Percentiles rank a stretch among this genome's conserved stretches.
phyloP scores from a whole-genome alignment of 768 basidiomycete genomes.

The Tephrocybe sp. region DNA sequence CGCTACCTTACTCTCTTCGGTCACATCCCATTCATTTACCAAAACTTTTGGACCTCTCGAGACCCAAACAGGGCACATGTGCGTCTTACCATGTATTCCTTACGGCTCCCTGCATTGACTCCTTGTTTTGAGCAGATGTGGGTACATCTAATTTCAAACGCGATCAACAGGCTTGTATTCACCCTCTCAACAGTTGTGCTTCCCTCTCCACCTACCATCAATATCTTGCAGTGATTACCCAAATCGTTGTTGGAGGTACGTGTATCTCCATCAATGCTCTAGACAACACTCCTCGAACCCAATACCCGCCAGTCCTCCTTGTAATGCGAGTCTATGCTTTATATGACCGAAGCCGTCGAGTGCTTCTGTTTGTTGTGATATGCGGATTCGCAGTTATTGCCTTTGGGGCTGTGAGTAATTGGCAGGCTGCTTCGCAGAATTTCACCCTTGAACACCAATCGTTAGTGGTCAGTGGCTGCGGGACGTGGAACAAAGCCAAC shows the following conservation, averaged over 20 bases:
- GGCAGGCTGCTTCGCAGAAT: neutral
- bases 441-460: neutral
- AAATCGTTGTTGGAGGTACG: conserved; percentile 26
- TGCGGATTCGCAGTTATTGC: conserved; percentile 25
- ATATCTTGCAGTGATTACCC: conserved; percentile 30
- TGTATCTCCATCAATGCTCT: conserved; percentile 23
- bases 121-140: conserved; percentile 1
- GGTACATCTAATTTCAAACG: neutral
- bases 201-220: conserved; percentile 26
- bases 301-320: conserved; percentile 27
- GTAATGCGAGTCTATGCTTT: conserved; percentile 41
- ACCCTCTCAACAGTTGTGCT: conserved; percentile 20
- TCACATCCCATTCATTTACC: conserved; percentile 33
- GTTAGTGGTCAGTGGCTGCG: neutral
- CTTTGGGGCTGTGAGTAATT: conserved; percentile 24
- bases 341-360: conserved; percentile 27
- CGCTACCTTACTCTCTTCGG: conserved; percentile 41
- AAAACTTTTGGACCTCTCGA: conserved; percentile 29
- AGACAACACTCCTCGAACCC: conserved; percentile 22
- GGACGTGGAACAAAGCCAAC: too few species aligned
- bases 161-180: conserved; percentile 10
- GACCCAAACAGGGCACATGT: conserved; percentile 13
- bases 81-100: too few species aligned
- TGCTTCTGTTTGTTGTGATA: conserved; percentile 25
- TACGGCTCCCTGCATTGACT: neutral